phyloP scores from a whole-genome alignment of 805 yeast species.

The Candida nemodendra region DNA sequence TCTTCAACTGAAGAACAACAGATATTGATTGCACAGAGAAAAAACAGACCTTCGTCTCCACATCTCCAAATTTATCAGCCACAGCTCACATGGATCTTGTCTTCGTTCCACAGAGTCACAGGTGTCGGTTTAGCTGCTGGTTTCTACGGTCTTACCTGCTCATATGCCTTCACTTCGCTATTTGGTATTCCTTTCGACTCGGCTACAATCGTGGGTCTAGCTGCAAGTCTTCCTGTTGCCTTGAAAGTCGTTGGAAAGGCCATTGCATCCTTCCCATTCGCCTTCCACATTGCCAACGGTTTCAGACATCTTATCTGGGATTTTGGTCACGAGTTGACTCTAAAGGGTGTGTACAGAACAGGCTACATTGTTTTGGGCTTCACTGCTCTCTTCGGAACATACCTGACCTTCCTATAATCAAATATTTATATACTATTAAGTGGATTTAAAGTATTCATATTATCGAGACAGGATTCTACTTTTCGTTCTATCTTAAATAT shows the following conservation, averaged over 20 bases:
- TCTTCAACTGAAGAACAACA: conserved; percentile 63
- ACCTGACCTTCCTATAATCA: conserved; percentile 45
- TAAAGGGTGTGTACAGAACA: conserved; percentile 88
- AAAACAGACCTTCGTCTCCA: conserved; percentile 86
- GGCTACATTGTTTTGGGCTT: conserved; percentile 81
- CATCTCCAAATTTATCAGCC: conserved; percentile 88
- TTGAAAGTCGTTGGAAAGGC: conserved; percentile 67
- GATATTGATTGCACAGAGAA: conserved; percentile 77
- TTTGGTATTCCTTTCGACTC: conserved; percentile 59
- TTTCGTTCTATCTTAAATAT: no score
- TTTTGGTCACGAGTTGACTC: conserved; percentile 70
- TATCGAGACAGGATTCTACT: no score
- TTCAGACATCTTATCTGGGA: conserved; percentile 96
- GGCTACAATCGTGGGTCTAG: conserved; percentile 48
- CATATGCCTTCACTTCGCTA: conserved; percentile 69
- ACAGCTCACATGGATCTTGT: conserved; percentile 80
- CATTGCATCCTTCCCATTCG: conserved; percentile 75
- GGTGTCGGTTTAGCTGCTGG: conserved; percentile 81
- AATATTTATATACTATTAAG: no score
- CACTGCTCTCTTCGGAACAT: conserved; percentile 56
- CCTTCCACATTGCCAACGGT: conserved; percentile 84
- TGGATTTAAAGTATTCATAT: no score
- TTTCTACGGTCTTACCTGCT: conserved; percentile 73
- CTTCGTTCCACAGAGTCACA: conserved; percentile 81
- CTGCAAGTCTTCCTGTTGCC: conserved; percentile 63